Base-by-base conservation (phyloP, 208 protist genomes). In the Wallacemonas collosoma region DNA sequence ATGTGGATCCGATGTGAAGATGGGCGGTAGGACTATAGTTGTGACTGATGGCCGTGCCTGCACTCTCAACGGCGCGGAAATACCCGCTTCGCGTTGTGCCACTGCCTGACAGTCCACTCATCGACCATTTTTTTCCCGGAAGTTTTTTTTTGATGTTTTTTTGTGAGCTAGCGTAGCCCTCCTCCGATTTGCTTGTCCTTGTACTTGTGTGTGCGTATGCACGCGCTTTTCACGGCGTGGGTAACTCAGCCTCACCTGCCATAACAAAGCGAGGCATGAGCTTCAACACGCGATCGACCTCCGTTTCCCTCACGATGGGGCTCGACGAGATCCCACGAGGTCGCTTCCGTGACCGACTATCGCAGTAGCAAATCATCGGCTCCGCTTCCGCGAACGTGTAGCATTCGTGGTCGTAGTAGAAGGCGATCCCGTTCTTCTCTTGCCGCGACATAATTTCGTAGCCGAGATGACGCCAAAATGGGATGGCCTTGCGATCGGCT, bases 381-480 rank as follows among this genome's bases (percentile, higher is more conserved):
- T 87, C 83, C n/a, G 89, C 81, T 2, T 82, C 89, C 56, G 83
- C 84, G 69, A 96, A 96, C 60, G 88, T 93, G 77, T 89, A 93
- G 76, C 88, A 96, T 56, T 93, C 87, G 76, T 96, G 87, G 63
- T 96, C 85, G 72, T 96, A 96, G 68, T 88, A 90, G 54, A 94
- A 96, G 50, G 82, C 91, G 61, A 96, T 92, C 39, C 82, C 76
- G 38, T 87, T 92, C 72, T 80, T 74, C 73, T 96, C 89, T 9
- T 74, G 81, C 53, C 81, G 77, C 15, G 86, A 81, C 88, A 96
- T 94, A 41, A 78, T 51, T n/a, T 68, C 75, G 75, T 93, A 96
- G 63, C 91, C 89, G 26, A 96, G 45, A 56, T 91, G 87, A 9
- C 76, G 44, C 89, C 91, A 96, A 55, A 96, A 96, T 5, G 83